Percentiles rank a stretch among this genome's conserved stretches.
phyloP scores from a whole-genome alignment of 345 rosid genomes.

The Bruguiera sexangula region DNA sequence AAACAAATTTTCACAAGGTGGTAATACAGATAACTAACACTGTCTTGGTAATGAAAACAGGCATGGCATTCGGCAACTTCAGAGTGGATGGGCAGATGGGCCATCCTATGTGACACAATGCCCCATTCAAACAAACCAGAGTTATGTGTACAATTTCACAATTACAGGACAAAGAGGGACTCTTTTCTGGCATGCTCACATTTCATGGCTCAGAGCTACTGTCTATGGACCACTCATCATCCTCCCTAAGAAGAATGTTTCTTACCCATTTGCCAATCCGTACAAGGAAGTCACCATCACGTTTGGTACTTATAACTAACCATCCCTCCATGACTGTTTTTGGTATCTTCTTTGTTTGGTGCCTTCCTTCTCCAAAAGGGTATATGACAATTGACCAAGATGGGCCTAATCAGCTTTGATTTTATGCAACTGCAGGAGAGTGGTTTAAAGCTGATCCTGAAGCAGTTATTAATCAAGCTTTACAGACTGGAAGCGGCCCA shows the following conservation, averaged over 20 bases:
- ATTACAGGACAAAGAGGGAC: conserved; percentile 74
- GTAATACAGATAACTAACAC: not conserved
- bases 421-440: conserved; percentile 42
- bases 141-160: conserved; percentile 68
- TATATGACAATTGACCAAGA: too few relatives aligned
- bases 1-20: too few relatives aligned
- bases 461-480: conserved; percentile 57
- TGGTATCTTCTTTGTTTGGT: not conserved
- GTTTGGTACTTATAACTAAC: conserved; percentile 42
- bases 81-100: conserved; percentile 83
- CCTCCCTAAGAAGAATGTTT: conserved; percentile 45
- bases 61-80: conserved; percentile 71
- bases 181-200: conserved; percentile 71
- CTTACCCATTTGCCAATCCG: conserved; percentile 72
- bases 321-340: not conserved
- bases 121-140: conserved; percentile 61
- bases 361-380: not conserved
- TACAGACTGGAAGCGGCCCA: conserved; percentile 62
- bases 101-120: conserved; percentile 73
- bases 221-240: conserved; percentile 70
- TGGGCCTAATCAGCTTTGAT: not conserved
- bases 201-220: conserved; percentile 69
- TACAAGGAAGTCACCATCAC: conserved; percentile 61
- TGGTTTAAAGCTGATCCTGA: conserved; percentile 72
- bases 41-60: conserved; percentile 24